Evolutionary conservation across 2,329 filamentous ascomycete species (phyloP).

Genomic region (Diplocarpon mali): DNA sequence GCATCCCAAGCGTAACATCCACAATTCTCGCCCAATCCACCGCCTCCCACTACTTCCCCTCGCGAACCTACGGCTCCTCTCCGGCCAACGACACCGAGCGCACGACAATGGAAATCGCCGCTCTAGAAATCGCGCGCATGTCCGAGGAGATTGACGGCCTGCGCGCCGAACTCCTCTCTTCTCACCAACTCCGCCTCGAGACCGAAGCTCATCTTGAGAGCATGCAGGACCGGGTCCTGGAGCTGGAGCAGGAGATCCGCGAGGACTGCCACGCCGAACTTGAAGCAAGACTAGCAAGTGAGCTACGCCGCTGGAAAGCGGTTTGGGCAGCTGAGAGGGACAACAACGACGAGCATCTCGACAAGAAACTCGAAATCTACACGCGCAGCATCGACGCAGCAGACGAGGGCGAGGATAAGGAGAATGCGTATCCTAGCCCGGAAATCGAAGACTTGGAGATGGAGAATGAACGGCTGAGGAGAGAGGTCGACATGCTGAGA

Average conservation of each 20-base stretch:
- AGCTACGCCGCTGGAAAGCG: constrained; percentile 71
- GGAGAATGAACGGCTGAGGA: constrained; percentile 59
- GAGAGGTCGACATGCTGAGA: constrained; percentile 52
- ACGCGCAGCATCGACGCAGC: constrained; percentile 37
- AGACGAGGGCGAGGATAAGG: constrained; percentile 43
- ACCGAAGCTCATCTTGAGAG: constrained; percentile 64
- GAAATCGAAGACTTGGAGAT: constrained; percentile 47
- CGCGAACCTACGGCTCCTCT: constrained; percentile 22
- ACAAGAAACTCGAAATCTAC: constrained; percentile 73
- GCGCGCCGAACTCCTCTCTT: constrained; percentile 55
- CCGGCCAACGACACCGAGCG: constrained; percentile 35
- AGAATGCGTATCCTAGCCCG: constrained; percentile 35
- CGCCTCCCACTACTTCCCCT: constrained; percentile 18
- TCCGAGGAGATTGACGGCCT: constrained; percentile 67
- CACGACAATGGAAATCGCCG: constrained; percentile 72
- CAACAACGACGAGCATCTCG: constrained; percentile 71
- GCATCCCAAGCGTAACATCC: constrained; percentile 71
- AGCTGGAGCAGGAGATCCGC: constrained; percentile 71
- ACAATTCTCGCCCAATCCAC: constrained; percentile 40
- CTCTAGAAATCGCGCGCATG: constrained; percentile 71
- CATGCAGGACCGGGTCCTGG: constrained; percentile 49
- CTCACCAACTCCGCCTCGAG: constrained; percentile 57
- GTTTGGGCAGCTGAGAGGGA: constrained; percentile 71
- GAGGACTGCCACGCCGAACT: constrained; percentile 86
- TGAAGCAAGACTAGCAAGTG: constrained; percentile 62